Evolutionary conservation across 2,329 filamentous ascomycete species (phyloP).

Genomic region (Microdochium nivale): DNA sequence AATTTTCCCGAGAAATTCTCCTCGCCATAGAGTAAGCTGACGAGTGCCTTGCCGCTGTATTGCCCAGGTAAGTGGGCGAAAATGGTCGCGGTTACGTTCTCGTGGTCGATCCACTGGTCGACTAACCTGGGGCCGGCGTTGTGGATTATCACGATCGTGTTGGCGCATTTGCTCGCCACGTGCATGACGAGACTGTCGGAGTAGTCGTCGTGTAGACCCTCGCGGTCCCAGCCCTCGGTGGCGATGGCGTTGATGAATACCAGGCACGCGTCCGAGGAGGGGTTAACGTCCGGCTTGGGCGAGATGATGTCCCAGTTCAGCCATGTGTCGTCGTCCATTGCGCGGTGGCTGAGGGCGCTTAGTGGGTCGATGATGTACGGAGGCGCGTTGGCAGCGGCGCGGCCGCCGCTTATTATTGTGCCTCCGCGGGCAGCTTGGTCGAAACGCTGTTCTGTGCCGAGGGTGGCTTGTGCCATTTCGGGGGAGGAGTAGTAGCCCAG

Average conservation of each 20-base stretch:
- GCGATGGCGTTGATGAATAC: constrained; percentile 63
- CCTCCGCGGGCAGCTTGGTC: constrained; percentile 41
- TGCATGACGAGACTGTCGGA: constrained; percentile 51
- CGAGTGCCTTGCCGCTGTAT: constrained; percentile 50
- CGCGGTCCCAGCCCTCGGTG: constrained; percentile 66
- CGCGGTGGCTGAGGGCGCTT: constrained; percentile 46
- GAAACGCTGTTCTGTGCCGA: constrained; percentile 33
- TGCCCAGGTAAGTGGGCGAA: constrained; percentile 59
- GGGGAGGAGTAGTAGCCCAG: constrained; percentile 37
- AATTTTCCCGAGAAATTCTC: constrained; percentile 46
- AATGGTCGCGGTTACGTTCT: constrained; percentile 55
- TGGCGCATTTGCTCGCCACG: constrained; percentile 50
- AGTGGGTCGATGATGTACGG: constrained; percentile 44
- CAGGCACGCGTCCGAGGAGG: constrained; percentile 51
- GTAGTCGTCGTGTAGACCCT: constrained; percentile 59
- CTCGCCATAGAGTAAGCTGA: constrained; percentile 49
- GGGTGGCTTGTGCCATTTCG: constrained; percentile 33
- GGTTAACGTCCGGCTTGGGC: constrained; percentile 33
- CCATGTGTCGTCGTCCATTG: constrained; percentile 43
- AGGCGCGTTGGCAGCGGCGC: constrained; percentile 41
- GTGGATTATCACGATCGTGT: constrained; percentile 57
- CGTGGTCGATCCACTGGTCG: constrained; percentile 55
- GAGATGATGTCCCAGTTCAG: constrained; percentile 48
- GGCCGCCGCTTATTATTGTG: constrained; percentile 41
- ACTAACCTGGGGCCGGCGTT: constrained; percentile 53